Percentiles rank a stretch among this genome's conserved stretches.
phyloP scores from a whole-genome alignment of 2,329 filamentous ascomycete genomes.

The Stagonosporopsis cucurbitacearum region DNA sequence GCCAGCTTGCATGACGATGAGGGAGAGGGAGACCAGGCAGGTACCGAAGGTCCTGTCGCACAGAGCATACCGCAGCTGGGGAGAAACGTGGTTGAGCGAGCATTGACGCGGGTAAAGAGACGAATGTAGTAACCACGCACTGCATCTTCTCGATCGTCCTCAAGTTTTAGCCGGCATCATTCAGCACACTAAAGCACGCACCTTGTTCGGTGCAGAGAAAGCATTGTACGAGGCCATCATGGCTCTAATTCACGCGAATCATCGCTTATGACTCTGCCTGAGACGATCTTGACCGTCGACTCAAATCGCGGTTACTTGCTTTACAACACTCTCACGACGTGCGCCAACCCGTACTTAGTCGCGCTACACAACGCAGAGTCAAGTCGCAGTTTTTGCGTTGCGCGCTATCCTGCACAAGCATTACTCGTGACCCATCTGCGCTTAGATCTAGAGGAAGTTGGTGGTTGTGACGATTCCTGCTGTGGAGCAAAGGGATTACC shows the following conservation, averaged over 20 bases:
- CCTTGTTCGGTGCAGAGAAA: not conserved
- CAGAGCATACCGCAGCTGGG: slow-evolving; percentile 46
- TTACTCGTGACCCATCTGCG: not conserved
- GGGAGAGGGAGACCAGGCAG: slow-evolving; percentile 19
- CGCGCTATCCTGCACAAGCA: not conserved
- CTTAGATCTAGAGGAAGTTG: not conserved
- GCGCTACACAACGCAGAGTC: not conserved
- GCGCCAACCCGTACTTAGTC: too few species aligned
- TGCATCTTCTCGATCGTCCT: not conserved
- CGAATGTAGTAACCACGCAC: slow-evolving; percentile 32
- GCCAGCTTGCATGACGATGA: slow-evolving; percentile 25
- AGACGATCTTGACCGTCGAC: not conserved
- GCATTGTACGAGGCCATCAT: not conserved
- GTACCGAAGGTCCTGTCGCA: slow-evolving; percentile 21
- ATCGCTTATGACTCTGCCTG: not conserved
- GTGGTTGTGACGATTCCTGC: not conserved
- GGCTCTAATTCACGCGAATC: not conserved
- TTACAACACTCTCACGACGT: not conserved
- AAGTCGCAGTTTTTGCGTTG: not conserved
- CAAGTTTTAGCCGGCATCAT: not conserved
- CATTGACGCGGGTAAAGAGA: slow-evolving; percentile 45
- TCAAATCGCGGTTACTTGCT: not conserved
- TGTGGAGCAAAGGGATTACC: not conserved
- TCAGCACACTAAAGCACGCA: too few species aligned
- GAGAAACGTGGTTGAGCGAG: slow-evolving; percentile 45